phyloP scores from a whole-genome alignment of 164 flowering plant genomes.

The Taxillus chinensis region DNA sequence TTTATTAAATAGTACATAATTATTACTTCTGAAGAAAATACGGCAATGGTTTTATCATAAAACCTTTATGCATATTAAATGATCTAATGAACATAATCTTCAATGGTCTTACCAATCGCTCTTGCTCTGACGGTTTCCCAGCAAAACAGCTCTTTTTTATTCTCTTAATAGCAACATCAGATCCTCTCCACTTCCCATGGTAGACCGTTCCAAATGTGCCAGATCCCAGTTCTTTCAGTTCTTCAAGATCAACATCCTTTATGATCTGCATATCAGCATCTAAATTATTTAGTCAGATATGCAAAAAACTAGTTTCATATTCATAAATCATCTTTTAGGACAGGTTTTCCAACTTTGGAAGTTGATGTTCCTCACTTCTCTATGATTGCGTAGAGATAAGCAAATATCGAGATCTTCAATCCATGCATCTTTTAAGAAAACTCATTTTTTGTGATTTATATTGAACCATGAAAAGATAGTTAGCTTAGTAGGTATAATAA shows the following conservation, averaged over 20 bases:
- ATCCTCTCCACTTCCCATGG: constrained; percentile 69
- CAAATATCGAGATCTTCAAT: too few relatives aligned
- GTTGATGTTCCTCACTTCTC: neutral
- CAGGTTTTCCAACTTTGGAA: too few relatives aligned
- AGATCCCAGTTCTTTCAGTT: constrained; percentile 52
- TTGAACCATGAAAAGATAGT: neutral
- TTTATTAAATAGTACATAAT: neutral
- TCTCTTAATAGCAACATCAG: constrained; percentile 69
- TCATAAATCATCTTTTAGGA: too few relatives aligned
- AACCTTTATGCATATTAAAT: neutral
- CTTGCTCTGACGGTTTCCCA: constrained; percentile 53
- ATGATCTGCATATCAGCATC: constrained; percentile 33
- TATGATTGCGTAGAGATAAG: neutral
- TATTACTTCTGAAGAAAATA: too few relatives aligned
- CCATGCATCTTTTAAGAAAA: too few relatives aligned
- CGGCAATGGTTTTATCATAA: neutral
- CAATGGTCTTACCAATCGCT: constrained; percentile 35
- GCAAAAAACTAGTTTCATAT: neutral
- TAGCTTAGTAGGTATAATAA: constrained; percentile 1
- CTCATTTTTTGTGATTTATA: too few relatives aligned
- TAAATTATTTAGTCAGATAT: neutral
- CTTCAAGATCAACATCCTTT: constrained; percentile 51
- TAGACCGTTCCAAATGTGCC: constrained; percentile 77
- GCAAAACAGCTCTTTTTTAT: constrained; percentile 57
- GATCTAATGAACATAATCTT: neutral